Conservation (phyloP, 163 green algal species). For the Chlamydomonas reinhardtii region DNA sequence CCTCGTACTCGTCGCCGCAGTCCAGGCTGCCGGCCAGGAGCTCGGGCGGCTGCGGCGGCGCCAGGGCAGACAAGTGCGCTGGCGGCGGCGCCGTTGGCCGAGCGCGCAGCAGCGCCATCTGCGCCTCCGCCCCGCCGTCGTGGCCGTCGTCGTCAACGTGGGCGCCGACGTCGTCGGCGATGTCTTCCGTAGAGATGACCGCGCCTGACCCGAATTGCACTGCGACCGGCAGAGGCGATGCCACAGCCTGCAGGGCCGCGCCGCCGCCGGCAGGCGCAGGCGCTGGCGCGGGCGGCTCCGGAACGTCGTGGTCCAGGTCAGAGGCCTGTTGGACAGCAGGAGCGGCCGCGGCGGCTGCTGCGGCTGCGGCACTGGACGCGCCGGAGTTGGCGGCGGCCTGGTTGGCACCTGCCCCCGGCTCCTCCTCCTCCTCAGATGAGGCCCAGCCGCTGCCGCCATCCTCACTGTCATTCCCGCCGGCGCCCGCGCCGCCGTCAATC, state of each 20-base stretch:
- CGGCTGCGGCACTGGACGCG: too few species aligned
- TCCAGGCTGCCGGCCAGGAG: slow-evolving; percentile 32
- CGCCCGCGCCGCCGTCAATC: neutral
- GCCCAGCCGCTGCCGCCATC: neutral
- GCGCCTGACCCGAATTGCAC: too few species aligned
- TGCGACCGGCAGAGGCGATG: too few species aligned
- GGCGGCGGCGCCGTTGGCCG: too few species aligned
- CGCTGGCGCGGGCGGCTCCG: neutral
- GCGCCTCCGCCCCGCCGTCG: neutral
- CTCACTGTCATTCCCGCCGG: neutral
- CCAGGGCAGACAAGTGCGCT: too few species aligned
- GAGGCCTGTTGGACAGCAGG: neutral
- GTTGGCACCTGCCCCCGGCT: too few species aligned
- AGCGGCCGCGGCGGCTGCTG: too few species aligned
- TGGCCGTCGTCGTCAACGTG: neutral
- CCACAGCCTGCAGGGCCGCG: too few species aligned
- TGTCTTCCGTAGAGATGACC: too few species aligned
- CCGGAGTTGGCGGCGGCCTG: too few species aligned
- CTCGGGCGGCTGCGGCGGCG: slow-evolving; percentile 5
- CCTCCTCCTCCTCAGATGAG: slow-evolving; percentile 3
- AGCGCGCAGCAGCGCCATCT: slow-evolving; percentile 16
- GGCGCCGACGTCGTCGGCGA: neutral
- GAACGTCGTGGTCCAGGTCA: neutral
- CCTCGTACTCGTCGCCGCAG: slow-evolving; percentile 22
- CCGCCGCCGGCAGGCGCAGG: too few species aligned